Evolutionary conservation across 768 basidiomycete species (phyloP).

Genomic region (Tulasnella calospora): DNA sequence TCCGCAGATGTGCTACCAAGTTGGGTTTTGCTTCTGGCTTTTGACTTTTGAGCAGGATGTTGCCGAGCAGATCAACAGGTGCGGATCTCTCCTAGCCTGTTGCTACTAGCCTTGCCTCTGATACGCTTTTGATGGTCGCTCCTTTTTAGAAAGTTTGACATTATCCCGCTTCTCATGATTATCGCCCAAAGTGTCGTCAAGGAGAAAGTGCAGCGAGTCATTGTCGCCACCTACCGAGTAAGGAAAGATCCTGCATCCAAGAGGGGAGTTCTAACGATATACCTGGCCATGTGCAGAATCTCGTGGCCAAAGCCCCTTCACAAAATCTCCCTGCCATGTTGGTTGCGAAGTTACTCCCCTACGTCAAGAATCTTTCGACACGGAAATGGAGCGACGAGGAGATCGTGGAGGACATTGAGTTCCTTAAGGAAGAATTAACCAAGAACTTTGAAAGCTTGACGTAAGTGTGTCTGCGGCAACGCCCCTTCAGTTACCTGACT

Average conservation of each 20-base stretch:
- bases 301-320: conserved; percentile 80
- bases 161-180: conserved; percentile 77
- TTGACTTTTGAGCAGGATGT: conserved; percentile 84
- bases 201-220: conserved; percentile 93
- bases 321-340: conserved; percentile 93
- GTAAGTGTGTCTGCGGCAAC: conserved; percentile 45
- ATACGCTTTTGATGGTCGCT: background rate
- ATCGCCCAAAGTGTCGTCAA: conserved; percentile 88
- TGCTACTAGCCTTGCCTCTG: conserved; percentile 9
- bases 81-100: conserved; percentile 32
- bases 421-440: conserved; percentile 80
- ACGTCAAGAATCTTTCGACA: conserved; percentile 72
- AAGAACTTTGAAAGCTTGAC: conserved; percentile 82
- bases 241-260: conserved; percentile 24
- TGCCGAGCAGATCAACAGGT: conserved; percentile 86
- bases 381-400: conserved; percentile 96
- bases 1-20: conserved; percentile 95
- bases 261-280: background rate
- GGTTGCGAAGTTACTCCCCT: conserved; percentile 78
- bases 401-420: conserved; percentile 84
- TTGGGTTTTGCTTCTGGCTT: conserved; percentile 89
- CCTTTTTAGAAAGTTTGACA: conserved; percentile 68
- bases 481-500: conserved; percentile 4
- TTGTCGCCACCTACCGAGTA: conserved; percentile 87
- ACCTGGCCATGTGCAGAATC: conserved; percentile 52